Percentiles rank a stretch among this genome's conserved stretches.
Conservation (phyloP, 192 early-diverging fungal species). For the Umbelopsis vinacea region DNA sequence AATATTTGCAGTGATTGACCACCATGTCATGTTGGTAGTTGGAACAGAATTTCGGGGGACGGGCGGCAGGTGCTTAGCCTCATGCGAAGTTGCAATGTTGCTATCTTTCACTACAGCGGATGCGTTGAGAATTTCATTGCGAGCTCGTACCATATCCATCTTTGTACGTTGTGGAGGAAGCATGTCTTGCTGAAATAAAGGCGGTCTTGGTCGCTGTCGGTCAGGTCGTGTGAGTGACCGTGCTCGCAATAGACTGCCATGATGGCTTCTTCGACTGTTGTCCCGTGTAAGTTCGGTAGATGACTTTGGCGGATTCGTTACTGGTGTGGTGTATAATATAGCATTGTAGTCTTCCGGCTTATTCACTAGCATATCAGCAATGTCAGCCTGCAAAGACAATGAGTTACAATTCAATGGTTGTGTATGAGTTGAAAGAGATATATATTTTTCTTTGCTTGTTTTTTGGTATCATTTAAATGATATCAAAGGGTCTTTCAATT, state of each 20-base stretch:
- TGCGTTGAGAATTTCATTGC: conserved; percentile 28
- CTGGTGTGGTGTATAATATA: background rate
- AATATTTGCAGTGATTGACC: conserved; percentile 47
- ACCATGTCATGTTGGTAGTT: conserved; percentile 44
- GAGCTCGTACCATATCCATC: conserved; percentile 28
- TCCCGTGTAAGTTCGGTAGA: background rate
- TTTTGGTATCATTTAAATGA: background rate
- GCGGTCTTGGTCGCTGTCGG: conserved; percentile 43
- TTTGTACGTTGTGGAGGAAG: conserved; percentile 22
- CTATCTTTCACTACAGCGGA: conserved; percentile 27
- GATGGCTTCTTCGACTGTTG: background rate
- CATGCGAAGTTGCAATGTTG: conserved; percentile 1
- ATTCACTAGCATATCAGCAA: background rate
- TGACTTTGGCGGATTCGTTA: background rate
- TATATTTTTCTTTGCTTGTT: background rate
- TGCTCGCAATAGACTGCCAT: conserved; percentile 24
- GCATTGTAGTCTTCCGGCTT: background rate
- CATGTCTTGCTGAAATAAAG: conserved; percentile 38
- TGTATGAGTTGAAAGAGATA: no score
- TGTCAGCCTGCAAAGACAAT: background rate
- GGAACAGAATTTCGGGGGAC: conserved; percentile 25
- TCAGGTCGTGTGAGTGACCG: conserved; percentile 46
- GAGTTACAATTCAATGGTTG: background rate
- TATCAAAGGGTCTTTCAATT: conserved; percentile 2
- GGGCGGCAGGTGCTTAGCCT: conserved; percentile 33